Evolutionary conservation across 2,329 filamentous ascomycete genomes (phyloP).

Genomic region (Helicocarpus griseus): DNA sequence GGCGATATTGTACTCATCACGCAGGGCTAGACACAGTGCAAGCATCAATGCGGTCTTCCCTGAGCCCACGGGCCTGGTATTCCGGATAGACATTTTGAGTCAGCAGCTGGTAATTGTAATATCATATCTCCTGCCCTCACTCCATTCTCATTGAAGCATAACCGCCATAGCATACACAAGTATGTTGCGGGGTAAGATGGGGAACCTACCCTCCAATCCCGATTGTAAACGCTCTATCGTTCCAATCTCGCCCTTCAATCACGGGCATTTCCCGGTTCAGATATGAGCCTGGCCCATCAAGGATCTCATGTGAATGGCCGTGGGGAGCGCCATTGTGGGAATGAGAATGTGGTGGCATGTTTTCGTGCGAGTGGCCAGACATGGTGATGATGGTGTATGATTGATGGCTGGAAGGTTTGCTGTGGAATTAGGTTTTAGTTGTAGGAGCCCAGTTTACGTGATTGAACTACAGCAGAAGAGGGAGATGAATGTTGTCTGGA

Average conservation of each 20-base stretch:
- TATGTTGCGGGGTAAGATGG: background rate
- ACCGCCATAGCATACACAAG: background rate
- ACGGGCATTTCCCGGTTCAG: constrained; percentile 88
- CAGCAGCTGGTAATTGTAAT: background rate
- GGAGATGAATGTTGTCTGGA: no score
- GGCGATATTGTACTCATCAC: constrained; percentile 73
- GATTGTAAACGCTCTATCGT: constrained; percentile 82
- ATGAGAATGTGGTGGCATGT: constrained; percentile 35
- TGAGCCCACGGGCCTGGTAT: constrained; percentile 88
- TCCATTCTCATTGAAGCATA: background rate
- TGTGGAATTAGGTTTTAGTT: no score
- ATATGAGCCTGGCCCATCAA: constrained; percentile 86
- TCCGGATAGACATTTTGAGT: background rate
- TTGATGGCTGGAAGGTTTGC: background rate
- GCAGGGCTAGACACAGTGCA: constrained; percentile 75
- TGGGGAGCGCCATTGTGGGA: constrained; percentile 58
- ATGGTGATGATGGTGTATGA: background rate
- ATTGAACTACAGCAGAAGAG: no score
- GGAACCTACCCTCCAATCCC: constrained; percentile 84
- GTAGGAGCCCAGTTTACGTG: no score
- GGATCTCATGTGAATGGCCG: constrained; percentile 91
- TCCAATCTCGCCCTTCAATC: constrained; percentile 77
- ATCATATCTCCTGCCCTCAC: no score
- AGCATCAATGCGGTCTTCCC: constrained; percentile 98
- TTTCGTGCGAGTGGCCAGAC: constrained; percentile 6